These are phyloP conservation scores for Chlorophyllum brunneum DNA, from an alignment of 768 basidiomycete species.

Conservation along the genomic window DNA sequence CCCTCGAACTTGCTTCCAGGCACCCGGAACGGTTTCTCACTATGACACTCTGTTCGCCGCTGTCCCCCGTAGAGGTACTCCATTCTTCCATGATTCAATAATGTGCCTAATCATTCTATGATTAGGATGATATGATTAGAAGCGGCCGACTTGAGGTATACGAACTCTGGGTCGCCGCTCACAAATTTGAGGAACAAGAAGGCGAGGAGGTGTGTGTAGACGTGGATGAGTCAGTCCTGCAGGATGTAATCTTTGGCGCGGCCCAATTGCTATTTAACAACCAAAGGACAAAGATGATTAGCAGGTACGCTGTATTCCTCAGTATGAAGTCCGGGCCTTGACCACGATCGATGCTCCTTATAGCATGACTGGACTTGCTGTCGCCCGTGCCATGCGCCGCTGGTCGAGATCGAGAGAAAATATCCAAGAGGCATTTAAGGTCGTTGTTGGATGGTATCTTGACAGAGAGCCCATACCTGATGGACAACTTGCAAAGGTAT, in stretches of 20 bases:
- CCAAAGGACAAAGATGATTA: slow-evolving; percentile 12
- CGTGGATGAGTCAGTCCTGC: slow-evolving; percentile 11
- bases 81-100: not conserved
- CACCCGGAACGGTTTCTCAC: slow-evolving; percentile 29
- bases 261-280: slow-evolving; percentile 22
- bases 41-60: slow-evolving; percentile 33
- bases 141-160: slow-evolving; percentile 25
- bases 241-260: slow-evolving; percentile 20
- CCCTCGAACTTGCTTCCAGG: slow-evolving; percentile 27
- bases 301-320: slow-evolving; percentile 15
- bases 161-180: slow-evolving; percentile 21
- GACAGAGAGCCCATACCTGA: slow-evolving; percentile 15
- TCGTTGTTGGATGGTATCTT: slow-evolving; percentile 17
- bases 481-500: slow-evolving; percentile 19
- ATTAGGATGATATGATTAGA: slow-evolving; percentile 25
- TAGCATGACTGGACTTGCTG: slow-evolving; percentile 13
- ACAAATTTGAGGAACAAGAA: slow-evolving; percentile 2
- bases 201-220: slow-evolving; percentile 3
- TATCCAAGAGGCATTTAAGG: slow-evolving; percentile 14
- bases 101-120: not conserved
- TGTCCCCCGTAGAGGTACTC: slow-evolving; percentile 28
- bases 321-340: not conserved
- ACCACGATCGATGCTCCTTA: no score
- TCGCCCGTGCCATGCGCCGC: slow-evolving; percentile 11
- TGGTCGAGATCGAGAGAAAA: slow-evolving; percentile 18